A percentile compares a stretch with the other conserved stretches of the same genome.
These are phyloP conservation scores for Salvia miltiorrhiza DNA, from an alignment of 257 asterid genomes.

Conservation along the genomic window DNA sequence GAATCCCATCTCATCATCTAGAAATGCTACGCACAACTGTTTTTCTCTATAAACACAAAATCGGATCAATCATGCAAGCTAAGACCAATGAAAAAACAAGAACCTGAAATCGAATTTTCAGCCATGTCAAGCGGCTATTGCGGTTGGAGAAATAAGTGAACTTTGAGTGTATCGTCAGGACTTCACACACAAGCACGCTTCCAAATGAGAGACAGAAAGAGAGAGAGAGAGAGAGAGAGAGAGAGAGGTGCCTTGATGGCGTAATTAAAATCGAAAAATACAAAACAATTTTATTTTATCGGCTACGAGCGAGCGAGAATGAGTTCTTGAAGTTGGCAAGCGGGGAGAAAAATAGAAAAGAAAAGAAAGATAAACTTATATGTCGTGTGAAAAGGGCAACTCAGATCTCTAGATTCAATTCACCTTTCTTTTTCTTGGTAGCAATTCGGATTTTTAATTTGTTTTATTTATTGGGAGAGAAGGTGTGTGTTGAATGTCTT, in stretches of 20 bases:
- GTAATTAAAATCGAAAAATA: slow-evolving; percentile 2
- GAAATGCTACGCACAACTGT: background rate
- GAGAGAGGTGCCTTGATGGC: slow-evolving; percentile 1
- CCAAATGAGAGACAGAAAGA: background rate
- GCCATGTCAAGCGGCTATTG: slow-evolving; percentile 42
- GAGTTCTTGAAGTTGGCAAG: slow-evolving; percentile 17
- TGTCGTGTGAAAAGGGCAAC: background rate
- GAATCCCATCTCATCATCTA: slow-evolving; percentile 17
- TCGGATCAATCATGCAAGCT: background rate
- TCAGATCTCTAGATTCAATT: background rate
- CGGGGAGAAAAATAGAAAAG: background rate
- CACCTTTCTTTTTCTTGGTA: background rate
- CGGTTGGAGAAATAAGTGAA: slow-evolving; percentile 1
- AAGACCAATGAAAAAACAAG: background rate
- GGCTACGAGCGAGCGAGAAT: background rate
- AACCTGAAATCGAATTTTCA: slow-evolving; percentile 56
- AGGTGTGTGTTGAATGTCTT: no score
- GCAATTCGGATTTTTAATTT: background rate
- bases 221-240: background rate
- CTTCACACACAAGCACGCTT: slow-evolving; percentile 6
- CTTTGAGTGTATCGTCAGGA: slow-evolving; percentile 22
- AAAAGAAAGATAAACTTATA: background rate
- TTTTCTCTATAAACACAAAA: background rate
- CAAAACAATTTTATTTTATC: background rate
- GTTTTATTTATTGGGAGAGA: background rate